Conservation (phyloP, 257 asterid species). For the Plantago major region DNA sequence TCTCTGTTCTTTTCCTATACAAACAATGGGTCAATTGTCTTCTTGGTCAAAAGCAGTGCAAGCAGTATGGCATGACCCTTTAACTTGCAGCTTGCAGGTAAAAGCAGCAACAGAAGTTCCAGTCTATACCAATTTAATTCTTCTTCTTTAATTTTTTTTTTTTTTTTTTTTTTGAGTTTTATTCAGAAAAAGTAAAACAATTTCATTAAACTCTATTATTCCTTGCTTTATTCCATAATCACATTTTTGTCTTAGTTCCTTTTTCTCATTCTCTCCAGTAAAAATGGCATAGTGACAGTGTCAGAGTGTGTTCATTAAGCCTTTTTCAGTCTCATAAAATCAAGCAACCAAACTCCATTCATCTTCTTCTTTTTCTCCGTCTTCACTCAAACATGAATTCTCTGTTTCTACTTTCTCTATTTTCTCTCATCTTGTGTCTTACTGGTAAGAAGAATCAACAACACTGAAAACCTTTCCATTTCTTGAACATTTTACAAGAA, state of each 20-base stretch:
- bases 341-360: conserved; percentile 3
- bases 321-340: conserved; percentile 5
- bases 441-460: conserved; percentile 31
- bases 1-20: too few species aligned
- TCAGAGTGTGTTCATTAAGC: neutral
- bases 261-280: neutral
- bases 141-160: too few species aligned
- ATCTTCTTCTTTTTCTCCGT: conserved; percentile 3
- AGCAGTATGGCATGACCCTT: neutral
- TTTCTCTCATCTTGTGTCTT: conserved; percentile 22
- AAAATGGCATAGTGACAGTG: conserved; percentile 19
- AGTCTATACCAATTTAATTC: neutral
- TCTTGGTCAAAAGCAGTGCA: neutral
- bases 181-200: neutral
- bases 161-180: too few species aligned
- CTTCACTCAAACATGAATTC: conserved; percentile 23
- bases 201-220: neutral
- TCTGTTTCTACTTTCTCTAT: conserved; percentile 15
- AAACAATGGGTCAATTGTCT: too few species aligned
- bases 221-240: conserved; percentile 13
- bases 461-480: neutral
- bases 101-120: conserved; percentile 6
- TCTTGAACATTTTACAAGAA: neutral
- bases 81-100: conserved; percentile 5
- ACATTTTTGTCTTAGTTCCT: conserved; percentile 1